Conservation (phyloP, 2,329 filamentous ascomycete genomes). For the Cladophialophora psammophila region DNA sequence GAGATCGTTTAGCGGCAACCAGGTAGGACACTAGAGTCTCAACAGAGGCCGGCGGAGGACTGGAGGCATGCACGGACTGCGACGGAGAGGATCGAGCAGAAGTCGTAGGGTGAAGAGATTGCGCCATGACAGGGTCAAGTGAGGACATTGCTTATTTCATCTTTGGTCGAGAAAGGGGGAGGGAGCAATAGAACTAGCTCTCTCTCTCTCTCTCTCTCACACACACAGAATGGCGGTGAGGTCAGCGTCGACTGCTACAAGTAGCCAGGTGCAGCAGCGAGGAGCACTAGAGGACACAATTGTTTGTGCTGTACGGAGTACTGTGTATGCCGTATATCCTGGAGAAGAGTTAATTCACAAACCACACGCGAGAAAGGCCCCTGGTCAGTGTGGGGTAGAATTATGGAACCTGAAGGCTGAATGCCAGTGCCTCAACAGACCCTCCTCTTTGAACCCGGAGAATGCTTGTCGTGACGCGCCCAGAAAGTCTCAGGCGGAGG, state of each 20-base stretch:
- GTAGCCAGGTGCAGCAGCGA: not conserved
- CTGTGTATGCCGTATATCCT: slow-evolving; percentile 1
- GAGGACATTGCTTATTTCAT: slow-evolving; percentile 26
- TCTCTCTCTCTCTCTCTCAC: not conserved
- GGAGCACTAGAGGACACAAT: not conserved
- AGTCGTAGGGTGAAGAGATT: slow-evolving; percentile 29
- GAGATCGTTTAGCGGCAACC: slow-evolving; percentile 83
- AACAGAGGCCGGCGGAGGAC: slow-evolving; percentile 48
- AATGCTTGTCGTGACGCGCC: not conserved
- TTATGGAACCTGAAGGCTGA: not conserved
- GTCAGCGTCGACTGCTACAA: not conserved
- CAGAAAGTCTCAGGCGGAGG: too few relatives aligned
- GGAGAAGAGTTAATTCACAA: not conserved
- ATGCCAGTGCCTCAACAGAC: not conserved
- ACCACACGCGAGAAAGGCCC: not conserved
- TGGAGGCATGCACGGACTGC: slow-evolving; percentile 26
- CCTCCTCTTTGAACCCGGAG: not conserved
- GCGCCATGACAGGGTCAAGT: slow-evolving; percentile 35
- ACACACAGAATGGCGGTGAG: not conserved
- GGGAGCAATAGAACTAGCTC: not conserved
- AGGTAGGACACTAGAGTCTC: slow-evolving; percentile 85
- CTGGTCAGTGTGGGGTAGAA: slow-evolving; percentile 19
- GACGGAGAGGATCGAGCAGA: slow-evolving; percentile 34
- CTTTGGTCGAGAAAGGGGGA: not conserved
- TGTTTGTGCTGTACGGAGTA: not conserved